These are phyloP conservation scores for Xylaria polymorpha DNA, from an alignment of 2,329 filamentous ascomycete species.

Conservation along the genomic window DNA sequence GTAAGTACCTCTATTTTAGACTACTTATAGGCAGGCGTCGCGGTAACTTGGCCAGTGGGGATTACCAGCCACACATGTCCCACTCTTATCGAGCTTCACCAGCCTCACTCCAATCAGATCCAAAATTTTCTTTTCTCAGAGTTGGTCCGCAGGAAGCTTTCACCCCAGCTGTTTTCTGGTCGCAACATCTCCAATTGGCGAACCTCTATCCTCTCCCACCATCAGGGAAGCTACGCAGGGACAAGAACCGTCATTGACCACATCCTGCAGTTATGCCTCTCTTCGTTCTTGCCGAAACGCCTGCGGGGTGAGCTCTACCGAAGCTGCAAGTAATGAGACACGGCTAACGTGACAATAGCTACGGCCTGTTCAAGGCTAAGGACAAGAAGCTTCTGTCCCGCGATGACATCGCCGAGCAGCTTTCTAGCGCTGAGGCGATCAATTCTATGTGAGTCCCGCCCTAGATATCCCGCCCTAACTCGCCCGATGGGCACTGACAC, in stretches of 20 bases:
- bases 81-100: constrained; percentile 38
- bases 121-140: constrained; percentile 44
- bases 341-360: constrained; percentile 65
- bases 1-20: too few relatives aligned
- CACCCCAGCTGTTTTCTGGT: constrained; percentile 35
- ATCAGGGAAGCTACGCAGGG: constrained; percentile 48
- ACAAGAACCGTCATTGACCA: constrained; percentile 22
- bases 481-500: constrained; percentile 13
- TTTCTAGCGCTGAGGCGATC: constrained; percentile 83
- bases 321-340: constrained; percentile 19
- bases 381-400: constrained; percentile 98
- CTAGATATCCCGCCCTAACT: constrained; percentile 11
- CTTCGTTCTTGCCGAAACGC: constrained; percentile 94
- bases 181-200: constrained; percentile 35
- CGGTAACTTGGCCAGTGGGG: neutral
- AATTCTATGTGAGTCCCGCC: constrained; percentile 78
- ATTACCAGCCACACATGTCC: constrained; percentile 34
- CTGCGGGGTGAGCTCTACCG: constrained; percentile 72
- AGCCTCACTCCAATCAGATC: constrained; percentile 32
- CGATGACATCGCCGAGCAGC: constrained; percentile 79
- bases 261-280: constrained; percentile 75
- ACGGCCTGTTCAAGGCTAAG: constrained; percentile 97
- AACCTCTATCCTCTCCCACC: constrained; percentile 25
- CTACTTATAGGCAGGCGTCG: neutral
- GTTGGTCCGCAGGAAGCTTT: constrained; percentile 34